These are phyloP conservation scores for Arthroderma uncinatum DNA, from an alignment of 2,329 filamentous ascomycete genomes.

Conservation along the genomic window DNA sequence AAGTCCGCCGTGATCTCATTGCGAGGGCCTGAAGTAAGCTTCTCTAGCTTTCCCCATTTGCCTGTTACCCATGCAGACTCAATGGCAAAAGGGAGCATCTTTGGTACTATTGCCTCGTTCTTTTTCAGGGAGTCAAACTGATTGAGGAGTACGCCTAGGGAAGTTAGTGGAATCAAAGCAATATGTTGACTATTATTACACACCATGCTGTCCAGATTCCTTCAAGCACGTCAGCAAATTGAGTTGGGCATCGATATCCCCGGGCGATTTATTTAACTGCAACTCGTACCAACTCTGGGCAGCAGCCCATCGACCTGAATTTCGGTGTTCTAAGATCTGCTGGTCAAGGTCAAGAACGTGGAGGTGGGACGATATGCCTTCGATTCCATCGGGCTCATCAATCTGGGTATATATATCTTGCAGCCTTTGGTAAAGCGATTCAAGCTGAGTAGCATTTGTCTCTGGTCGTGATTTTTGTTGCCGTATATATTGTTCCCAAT, in stretches of 20 bases:
- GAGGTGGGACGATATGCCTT: conserved; percentile 82
- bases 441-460: conserved; percentile 42
- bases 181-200: conserved; percentile 19
- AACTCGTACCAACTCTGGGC: conserved; percentile 98
- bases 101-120: conserved; percentile 43
- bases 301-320: conserved; percentile 84
- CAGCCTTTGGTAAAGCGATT: conserved; percentile 61
- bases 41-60: conserved; percentile 64
- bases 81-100: conserved; percentile 68
- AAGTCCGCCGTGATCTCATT: conserved; percentile 51
- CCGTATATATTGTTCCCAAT: conserved; percentile 84
- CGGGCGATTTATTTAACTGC: conserved; percentile 66
- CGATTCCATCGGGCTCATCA: conserved; percentile 91
- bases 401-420: conserved; percentile 96
- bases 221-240: conserved; percentile 80
- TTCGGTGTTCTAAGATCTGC: conserved; percentile 83
- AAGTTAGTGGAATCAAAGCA: background rate
- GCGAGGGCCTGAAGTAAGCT: conserved; percentile 44
- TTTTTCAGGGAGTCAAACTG: conserved; percentile 66
- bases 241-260: conserved; percentile 65
- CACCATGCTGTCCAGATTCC: conserved; percentile 90
- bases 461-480: conserved; percentile 39
- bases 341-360: conserved; percentile 83
- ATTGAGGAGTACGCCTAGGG: conserved; percentile 66
- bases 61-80: conserved; percentile 88